These are phyloP conservation scores for Fusarium cicatricum DNA, from an alignment of 2,329 filamentous ascomycete genomes.

Conservation along the genomic window DNA sequence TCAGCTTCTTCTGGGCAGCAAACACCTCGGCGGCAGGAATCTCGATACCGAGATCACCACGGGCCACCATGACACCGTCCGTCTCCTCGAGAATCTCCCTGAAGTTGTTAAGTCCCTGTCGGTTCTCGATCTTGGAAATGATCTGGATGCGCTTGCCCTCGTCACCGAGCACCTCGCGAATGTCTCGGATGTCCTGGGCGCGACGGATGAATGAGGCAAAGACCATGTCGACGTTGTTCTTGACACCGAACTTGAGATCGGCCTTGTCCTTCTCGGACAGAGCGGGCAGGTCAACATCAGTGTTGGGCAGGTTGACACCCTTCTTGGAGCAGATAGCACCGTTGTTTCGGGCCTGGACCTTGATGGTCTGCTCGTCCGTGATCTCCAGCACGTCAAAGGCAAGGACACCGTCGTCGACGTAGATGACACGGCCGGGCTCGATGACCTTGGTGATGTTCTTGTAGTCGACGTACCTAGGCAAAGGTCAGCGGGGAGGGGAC, in stretches of 20 bases:
- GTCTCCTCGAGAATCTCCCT: constrained; percentile 95
- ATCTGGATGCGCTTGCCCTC: constrained; percentile 98
- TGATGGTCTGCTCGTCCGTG: constrained; percentile 87
- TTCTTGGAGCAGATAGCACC: constrained; percentile 99
- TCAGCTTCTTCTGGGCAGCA: constrained; percentile 99
- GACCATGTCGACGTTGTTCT: constrained; percentile 99
- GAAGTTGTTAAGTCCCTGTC: constrained; percentile 99
- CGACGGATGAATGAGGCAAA: constrained; percentile 98
- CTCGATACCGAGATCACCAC: constrained; percentile 95
- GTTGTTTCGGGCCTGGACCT: constrained; percentile 91
- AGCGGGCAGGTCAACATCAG: constrained; percentile 96
- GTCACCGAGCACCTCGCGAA: constrained; percentile 88
- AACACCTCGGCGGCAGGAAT: constrained; percentile 99
- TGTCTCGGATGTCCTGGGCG: constrained; percentile 90
- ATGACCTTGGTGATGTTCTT: constrained; percentile 99
- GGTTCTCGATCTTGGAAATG: constrained; percentile 99
- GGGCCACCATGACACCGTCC: constrained; percentile 99
- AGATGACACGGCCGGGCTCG: constrained; percentile 88
- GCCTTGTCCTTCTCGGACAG: constrained; percentile 98
- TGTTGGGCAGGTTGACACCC: constrained; percentile 99
- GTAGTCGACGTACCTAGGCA: constrained; percentile 89
- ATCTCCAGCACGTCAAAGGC: constrained; percentile 93
- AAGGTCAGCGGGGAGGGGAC: constrained; percentile 9
- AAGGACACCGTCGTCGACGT: constrained; percentile 97
- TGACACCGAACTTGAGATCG: constrained; percentile 93